Evolutionary conservation across 768 basidiomycete species (phyloP).

Genomic region (Dendrothele bispora): DNA sequence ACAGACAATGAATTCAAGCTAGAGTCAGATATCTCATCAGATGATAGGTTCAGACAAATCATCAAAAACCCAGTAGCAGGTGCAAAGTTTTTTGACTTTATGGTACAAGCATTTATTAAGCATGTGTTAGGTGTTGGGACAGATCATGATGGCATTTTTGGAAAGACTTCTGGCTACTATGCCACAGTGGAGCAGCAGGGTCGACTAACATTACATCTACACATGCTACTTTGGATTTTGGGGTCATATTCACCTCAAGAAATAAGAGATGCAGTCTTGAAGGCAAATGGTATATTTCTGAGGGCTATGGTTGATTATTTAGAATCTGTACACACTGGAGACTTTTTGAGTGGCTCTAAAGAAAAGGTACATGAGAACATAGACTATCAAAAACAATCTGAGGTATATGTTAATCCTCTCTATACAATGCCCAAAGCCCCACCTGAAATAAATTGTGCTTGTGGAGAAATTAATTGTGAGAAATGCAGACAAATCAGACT

Average conservation of each 20-base stretch:
- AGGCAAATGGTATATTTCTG: conserved; percentile 23
- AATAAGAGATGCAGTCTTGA: conserved; percentile 26
- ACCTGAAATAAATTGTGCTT: no score
- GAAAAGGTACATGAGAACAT: conserved; percentile 12
- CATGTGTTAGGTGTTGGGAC: conserved; percentile 7
- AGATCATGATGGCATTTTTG: conserved; percentile 13
- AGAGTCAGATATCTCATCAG: not conserved
- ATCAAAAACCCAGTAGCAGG: conserved; percentile 15
- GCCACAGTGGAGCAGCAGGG: conserved; percentile 22
- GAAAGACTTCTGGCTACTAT: conserved; percentile 17
- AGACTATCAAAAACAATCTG: not conserved
- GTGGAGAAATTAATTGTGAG: no score
- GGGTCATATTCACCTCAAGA: conserved; percentile 29
- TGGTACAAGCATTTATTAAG: conserved; percentile 16
- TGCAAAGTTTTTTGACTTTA: conserved; percentile 19
- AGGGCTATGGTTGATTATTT: conserved; percentile 25
- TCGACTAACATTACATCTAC: conserved; percentile 29
- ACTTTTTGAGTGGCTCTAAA: conserved; percentile 25
- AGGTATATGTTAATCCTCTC: conserved; percentile 18
- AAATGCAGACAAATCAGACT: no score
- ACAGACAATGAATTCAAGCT: no score
- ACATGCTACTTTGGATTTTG: conserved; percentile 35
- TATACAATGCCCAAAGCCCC: conserved; percentile 21
- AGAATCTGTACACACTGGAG: conserved; percentile 28
- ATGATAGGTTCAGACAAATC: not conserved